Percentiles rank a stretch among this genome's conserved stretches.
Conservation (phyloP, 352 stramenopile genomes). For the Pythium volutum region DNA sequence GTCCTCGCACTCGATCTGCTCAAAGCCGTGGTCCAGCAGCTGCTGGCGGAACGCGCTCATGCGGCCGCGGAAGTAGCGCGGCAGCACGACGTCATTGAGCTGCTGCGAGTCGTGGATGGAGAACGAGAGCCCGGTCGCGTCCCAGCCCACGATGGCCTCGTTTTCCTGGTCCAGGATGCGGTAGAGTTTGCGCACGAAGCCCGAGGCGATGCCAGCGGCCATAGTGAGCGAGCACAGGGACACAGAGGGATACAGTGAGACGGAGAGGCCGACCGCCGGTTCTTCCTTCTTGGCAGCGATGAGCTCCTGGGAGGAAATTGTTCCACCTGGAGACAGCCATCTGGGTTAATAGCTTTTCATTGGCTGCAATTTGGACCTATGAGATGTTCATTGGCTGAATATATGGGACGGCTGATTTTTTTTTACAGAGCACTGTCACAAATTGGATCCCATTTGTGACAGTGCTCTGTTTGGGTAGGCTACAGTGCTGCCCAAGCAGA, state of each 20-base stretch:
- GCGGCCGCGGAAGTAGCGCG: conserved; percentile 65
- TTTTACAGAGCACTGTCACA: conserved; percentile 8
- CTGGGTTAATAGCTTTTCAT: conserved; percentile 7
- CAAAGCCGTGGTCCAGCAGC: conserved; percentile 70
- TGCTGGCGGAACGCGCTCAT: conserved; percentile 75
- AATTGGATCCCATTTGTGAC: background rate
- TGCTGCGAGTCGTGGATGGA: conserved; percentile 59
- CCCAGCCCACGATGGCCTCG: conserved; percentile 57
- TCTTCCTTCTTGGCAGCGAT: background rate
- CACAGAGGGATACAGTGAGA: background rate
- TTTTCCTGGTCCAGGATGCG: conserved; percentile 75
- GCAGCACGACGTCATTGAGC: conserved; percentile 57
- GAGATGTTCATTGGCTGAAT: conserved; percentile 6
- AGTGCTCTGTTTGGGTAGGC: conserved; percentile 7
- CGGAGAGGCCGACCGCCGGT: background rate
- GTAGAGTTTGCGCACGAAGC: conserved; percentile 83
- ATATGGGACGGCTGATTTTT: background rate
- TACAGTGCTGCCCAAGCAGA: background rate
- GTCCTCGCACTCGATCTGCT: conserved; percentile 59
- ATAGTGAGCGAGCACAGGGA: conserved; percentile 11
- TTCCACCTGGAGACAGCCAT: background rate
- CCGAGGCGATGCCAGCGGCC: conserved; percentile 58
- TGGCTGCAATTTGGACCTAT: background rate
- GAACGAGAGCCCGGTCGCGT: conserved; percentile 51
- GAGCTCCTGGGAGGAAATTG: conserved; percentile 11